These are phyloP conservation scores for Clavispora santaluciae DNA, from an alignment of 805 yeast species.

Conservation along the genomic window DNA sequence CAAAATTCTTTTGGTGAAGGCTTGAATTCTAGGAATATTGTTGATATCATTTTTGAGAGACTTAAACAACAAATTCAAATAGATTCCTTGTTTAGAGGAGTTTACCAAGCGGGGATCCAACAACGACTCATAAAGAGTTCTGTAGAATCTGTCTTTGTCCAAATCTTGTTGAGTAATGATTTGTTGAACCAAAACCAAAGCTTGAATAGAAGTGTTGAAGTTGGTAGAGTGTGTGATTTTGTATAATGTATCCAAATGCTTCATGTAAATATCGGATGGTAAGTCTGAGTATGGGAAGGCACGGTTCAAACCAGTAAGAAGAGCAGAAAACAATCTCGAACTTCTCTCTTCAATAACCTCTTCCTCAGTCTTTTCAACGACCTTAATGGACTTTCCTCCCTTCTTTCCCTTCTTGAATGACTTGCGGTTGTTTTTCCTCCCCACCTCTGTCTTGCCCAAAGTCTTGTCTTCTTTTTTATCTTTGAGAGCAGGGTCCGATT, in stretches of 20 bases:
- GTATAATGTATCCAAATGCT: constrained; percentile 80
- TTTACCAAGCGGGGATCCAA: constrained; percentile 75
- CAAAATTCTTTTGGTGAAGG: constrained; percentile 85
- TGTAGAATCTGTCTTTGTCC: constrained; percentile 66
- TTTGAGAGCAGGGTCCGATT: constrained; percentile 50
- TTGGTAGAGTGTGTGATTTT: constrained; percentile 90
- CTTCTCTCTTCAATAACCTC: constrained; percentile 75
- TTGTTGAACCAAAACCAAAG: constrained; percentile 79
- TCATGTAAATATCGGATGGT: constrained; percentile 61
- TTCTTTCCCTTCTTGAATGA: constrained; percentile 77
- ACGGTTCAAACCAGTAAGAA: constrained; percentile 91
- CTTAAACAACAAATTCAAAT: constrained; percentile 79
- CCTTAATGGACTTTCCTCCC: constrained; percentile 78
- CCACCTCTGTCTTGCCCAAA: constrained; percentile 54
- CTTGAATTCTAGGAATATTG: constrained; percentile 62
- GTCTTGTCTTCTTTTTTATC: constrained; percentile 31
- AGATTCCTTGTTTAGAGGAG: constrained; percentile 93
- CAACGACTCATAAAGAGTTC: constrained; percentile 85
- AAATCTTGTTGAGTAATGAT: constrained; percentile 59
- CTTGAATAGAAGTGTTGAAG: constrained; percentile 91
- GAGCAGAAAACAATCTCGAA: constrained; percentile 80
- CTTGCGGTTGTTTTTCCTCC: constrained; percentile 53
- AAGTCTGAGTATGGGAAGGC: constrained; percentile 89
- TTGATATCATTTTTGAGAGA: constrained; percentile 66
- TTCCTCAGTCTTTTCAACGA: constrained; percentile 52